Base-by-base conservation (phyloP, 495 filamentous ascomycete genomes). In the Podospora australis region DNA sequence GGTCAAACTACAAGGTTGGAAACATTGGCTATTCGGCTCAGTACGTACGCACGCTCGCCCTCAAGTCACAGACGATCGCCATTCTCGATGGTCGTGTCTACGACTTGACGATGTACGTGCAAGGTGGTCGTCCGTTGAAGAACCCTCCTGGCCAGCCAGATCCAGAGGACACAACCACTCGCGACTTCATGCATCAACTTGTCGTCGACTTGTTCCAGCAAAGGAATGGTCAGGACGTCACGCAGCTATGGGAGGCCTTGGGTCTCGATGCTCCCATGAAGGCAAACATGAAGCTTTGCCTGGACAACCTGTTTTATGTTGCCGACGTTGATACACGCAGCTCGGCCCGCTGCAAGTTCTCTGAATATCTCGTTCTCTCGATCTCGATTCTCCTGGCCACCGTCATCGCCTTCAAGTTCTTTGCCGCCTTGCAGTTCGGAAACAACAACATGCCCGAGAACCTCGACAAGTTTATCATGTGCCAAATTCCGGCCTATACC, bases 401-500 rank as follows among this genome's bases (percentile, higher is more conserved):
- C 32, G 83, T 99, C 52, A 90, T 99, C 55, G 73, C 78, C 11
- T 94, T 96, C 81, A 99, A 97, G 65, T 99, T 99, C 74, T 76
- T 96, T 49, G 92, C 92, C 9, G 92, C 92, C 1, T 71, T 99
- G 53, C 92, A 99, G 60, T 97, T 99, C 54, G 83, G 86, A 28
- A 80, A 72, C 60, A 96, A 95, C 74, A 95, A 84, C 47, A 71
- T 89, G 22, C 92, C 92, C 0, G 92, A 97, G 69, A 90, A 96
- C 60, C 76, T 96, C 30, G 92, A 99, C 71, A 97, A 97, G 64
- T 99, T 99, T 63, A 73, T 99, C 61, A 97, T 99, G 66, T 94
- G 87, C 64, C 94, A 96, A 67, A 90, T 99, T 26, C 92, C 92
- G 2, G 92, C 86, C 9, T 99, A 99, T 65, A 99, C 92, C 2